These are phyloP conservation scores for Colletotrichum chlorophyti DNA, from an alignment of 2,329 filamentous ascomycete species.

Conservation along the genomic window DNA sequence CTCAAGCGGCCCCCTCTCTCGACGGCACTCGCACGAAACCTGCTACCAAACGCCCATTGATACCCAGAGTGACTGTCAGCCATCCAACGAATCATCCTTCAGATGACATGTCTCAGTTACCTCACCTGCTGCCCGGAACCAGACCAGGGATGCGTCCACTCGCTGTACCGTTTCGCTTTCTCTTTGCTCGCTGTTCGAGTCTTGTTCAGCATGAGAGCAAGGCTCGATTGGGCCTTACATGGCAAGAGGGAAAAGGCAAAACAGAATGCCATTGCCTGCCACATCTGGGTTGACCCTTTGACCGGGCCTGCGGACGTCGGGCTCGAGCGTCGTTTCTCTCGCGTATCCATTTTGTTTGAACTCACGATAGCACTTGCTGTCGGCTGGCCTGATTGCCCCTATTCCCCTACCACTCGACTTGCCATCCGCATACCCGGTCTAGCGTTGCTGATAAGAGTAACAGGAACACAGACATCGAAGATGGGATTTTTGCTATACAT, in stretches of 20 bases:
- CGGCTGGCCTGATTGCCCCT: neutral
- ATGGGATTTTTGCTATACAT: too few relatives aligned
- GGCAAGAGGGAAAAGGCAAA: constrained; percentile 8
- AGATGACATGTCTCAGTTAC: constrained; percentile 25
- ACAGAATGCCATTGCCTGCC: neutral
- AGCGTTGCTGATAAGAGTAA: too few relatives aligned
- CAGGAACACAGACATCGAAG: too few relatives aligned
- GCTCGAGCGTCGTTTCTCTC: constrained; percentile 10
- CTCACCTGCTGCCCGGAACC: constrained; percentile 4
- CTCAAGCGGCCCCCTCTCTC: neutral
- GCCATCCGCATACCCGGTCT: too few relatives aligned
- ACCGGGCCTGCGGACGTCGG: neutral
- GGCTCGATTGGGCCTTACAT: neutral
- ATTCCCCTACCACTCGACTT: too few relatives aligned
- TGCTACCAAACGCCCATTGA: constrained; percentile 21
- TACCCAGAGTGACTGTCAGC: neutral
- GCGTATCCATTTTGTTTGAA: neutral
- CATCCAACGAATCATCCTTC: constrained; percentile 25
- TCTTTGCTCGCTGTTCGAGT: constrained; percentile 13
- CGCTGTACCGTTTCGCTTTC: neutral
- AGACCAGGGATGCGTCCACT: constrained; percentile 4
- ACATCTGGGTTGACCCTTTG: neutral
- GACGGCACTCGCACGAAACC: constrained; percentile 28
- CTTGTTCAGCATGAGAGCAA: constrained; percentile 1
- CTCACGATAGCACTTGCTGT: constrained; percentile 7